These are phyloP conservation scores for Barbatosphaeria neglecta DNA, from an alignment of 495 filamentous ascomycete genomes.

Conservation along the genomic window DNA sequence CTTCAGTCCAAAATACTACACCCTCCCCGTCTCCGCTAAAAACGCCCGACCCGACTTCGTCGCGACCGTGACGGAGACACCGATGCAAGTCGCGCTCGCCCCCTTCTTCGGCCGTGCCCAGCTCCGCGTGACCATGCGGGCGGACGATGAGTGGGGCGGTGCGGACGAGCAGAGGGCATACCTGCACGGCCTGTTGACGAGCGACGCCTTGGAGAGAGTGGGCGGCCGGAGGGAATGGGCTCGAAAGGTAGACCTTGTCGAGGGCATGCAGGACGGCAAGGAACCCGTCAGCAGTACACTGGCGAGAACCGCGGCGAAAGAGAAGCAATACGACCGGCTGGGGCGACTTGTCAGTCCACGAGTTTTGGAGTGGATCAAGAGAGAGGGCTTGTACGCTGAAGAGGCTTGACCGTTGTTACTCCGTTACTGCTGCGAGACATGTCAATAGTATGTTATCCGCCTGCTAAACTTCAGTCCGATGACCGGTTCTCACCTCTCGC, in stretches of 20 bases:
- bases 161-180: slow-evolving; percentile 48
- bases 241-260: slow-evolving; percentile 55
- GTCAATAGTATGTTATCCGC: too few relatives aligned
- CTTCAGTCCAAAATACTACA: slow-evolving; percentile 76
- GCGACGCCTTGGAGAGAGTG: slow-evolving; percentile 37
- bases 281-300: slow-evolving; percentile 65
- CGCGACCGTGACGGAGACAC: slow-evolving; percentile 11
- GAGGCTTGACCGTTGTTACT: not conserved
- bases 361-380: slow-evolving; percentile 49
- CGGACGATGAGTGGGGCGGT: slow-evolving; percentile 54
- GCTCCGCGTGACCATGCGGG: slow-evolving; percentile 61
- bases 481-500: too few relatives aligned
- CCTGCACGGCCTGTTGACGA: slow-evolving; percentile 38
- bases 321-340: slow-evolving; percentile 43
- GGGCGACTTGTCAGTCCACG: slow-evolving; percentile 48
- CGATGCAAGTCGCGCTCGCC: slow-evolving; percentile 41
- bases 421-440: too few relatives aligned
- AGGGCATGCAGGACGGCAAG: slow-evolving; percentile 41
- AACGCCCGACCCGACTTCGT: slow-evolving; percentile 26
- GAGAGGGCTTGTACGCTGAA: slow-evolving; percentile 36
- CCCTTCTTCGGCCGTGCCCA: slow-evolving; percentile 60
- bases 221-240: slow-evolving; percentile 60
- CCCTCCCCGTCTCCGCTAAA: slow-evolving; percentile 22
- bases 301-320: slow-evolving; percentile 52
- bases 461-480: too few relatives aligned